phyloP scores from a whole-genome alignment of 805 yeast genomes.

The Pichia membranifaciens region DNA sequence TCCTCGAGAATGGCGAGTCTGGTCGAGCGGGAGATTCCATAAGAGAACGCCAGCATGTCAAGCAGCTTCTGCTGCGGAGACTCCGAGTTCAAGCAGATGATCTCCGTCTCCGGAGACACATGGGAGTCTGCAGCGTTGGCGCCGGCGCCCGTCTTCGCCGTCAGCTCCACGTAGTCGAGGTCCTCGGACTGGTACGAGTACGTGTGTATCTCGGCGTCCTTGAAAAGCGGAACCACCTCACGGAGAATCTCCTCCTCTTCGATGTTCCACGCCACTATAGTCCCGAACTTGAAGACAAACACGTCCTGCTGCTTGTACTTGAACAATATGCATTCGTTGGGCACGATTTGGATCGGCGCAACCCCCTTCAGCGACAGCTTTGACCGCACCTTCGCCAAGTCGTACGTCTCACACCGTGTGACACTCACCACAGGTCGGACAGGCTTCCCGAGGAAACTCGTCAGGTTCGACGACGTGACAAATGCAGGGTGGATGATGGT shows the following conservation, averaged over 20 bases:
- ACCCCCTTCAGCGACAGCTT: conserved; percentile 34
- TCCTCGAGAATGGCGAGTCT: conserved; percentile 75
- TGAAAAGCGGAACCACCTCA: conserved; percentile 48
- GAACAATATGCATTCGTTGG: conserved; percentile 60
- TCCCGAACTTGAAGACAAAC: conserved; percentile 68
- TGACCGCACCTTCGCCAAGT: conserved; percentile 43
- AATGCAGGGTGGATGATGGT: conserved; percentile 17
- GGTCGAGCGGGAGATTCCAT: conserved; percentile 83
- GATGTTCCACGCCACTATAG: conserved; percentile 80
- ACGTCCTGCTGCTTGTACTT: conserved; percentile 32
- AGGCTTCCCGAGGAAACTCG: conserved; percentile 7
- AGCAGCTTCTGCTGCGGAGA: conserved; percentile 44
- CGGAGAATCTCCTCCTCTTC: conserved; percentile 45
- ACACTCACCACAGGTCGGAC: conserved; percentile 53
- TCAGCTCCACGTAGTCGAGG: conserved; percentile 56
- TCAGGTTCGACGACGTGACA: conserved; percentile 10
- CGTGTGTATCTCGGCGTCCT: conserved; percentile 41
- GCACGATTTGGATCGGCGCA: conserved; percentile 28
- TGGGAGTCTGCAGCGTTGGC: conserved; percentile 31
- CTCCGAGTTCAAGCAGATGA: conserved; percentile 55
- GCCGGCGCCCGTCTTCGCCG: not conserved
- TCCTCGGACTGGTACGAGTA: conserved; percentile 72
- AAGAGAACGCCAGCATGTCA: conserved; percentile 84
- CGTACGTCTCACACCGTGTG: conserved; percentile 68
- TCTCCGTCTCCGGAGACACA: conserved; percentile 46